Evolutionary conservation across 148 eudicot species (phyloP), one percentile per base, ranked within the genome.

Genomic region (Pharnaceum exiguum): DNA sequence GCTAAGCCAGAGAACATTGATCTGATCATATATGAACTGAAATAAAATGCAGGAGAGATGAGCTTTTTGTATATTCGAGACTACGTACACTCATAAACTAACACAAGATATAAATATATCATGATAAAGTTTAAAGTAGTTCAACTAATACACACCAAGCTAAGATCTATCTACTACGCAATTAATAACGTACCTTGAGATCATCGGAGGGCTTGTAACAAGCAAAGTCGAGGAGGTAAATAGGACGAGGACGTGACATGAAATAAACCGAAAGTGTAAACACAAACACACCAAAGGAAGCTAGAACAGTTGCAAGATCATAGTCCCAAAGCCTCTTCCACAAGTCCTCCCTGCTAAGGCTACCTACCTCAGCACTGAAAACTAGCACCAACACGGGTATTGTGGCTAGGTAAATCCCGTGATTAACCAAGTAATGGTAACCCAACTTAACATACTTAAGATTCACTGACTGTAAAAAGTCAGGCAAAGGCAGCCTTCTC

Each of bases 391-490:
- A 40, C n/a, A 75, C 74, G 1, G 96, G 96, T 9, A 88, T 60
- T 0, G 96, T 80, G 2, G 90, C 96, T 32, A 93, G 28, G 55
- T 88, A 93, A 5, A 93, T 62, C 5, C 81, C 96, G 51, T 93
- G 96, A 35, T 60, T 85, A 1, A 93, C 83, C 7, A 88, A 64
- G 51, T 93, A 93, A 63, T 88, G 99, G 49, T 93, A 93, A 0
- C 99, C 99, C 3, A 93, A 53, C 66, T 79, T 93, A 30, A 93
- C 98, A 48, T 93, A 93, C 74, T 93, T 93, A 28, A 93, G 69
- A 45, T 93, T 93, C 51, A 93, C 99, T 0, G 99, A 93, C 57
- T 88, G 86, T 7, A 82, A 37, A 33, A 91, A 85, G 51, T 84
- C 94, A 30, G 96, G 95, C 9, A 87, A 27, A 7, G 97, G 97